phyloP scores from a whole-genome alignment of 2,329 filamentous ascomycete genomes.

The Immersiporthe knoxdaviesiana region DNA sequence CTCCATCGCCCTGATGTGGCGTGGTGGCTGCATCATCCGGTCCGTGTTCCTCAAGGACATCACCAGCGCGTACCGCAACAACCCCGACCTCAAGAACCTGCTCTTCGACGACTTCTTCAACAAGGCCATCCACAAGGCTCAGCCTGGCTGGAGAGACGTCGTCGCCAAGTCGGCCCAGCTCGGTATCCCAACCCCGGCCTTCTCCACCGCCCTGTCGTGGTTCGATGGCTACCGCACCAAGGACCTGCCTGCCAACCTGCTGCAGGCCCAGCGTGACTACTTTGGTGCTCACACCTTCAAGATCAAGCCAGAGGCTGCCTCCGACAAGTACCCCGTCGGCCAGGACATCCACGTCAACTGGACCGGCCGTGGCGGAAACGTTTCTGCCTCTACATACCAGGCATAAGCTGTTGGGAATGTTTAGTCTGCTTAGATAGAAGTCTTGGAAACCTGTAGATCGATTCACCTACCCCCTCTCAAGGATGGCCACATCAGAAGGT shows the following conservation, averaged over 20 bases:
- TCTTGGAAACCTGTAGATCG: constrained; percentile 19
- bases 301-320: constrained; percentile 80
- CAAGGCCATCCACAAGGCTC: constrained; percentile 96
- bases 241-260: constrained; percentile 95
- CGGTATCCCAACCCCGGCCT: constrained; percentile 94
- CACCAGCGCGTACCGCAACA: constrained; percentile 91
- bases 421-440: constrained; percentile 26
- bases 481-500: constrained; percentile 20
- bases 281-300: constrained; percentile 93
- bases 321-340: constrained; percentile 78
- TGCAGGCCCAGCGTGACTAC: constrained; percentile 99
- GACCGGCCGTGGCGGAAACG: constrained; percentile 96
- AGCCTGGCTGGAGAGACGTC: constrained; percentile 89
- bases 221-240: constrained; percentile 98
- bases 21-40: constrained; percentile 99
- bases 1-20: constrained; percentile 99
- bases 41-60: constrained; percentile 99
- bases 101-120: constrained; percentile 99
- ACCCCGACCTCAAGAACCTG: constrained; percentile 95
- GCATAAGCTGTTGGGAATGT: constrained; percentile 62
- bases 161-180: constrained; percentile 90
- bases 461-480: constrained; percentile 5
- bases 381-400: constrained; percentile 96
- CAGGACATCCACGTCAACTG: constrained; percentile 99
- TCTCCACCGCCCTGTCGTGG: constrained; percentile 96